Percentiles rank a stretch among this genome's conserved stretches.
Evolutionary conservation across 1,284 basidiomycete species (phyloP).

Genomic region (Cutaneotrichosporon daszewskae): DNA sequence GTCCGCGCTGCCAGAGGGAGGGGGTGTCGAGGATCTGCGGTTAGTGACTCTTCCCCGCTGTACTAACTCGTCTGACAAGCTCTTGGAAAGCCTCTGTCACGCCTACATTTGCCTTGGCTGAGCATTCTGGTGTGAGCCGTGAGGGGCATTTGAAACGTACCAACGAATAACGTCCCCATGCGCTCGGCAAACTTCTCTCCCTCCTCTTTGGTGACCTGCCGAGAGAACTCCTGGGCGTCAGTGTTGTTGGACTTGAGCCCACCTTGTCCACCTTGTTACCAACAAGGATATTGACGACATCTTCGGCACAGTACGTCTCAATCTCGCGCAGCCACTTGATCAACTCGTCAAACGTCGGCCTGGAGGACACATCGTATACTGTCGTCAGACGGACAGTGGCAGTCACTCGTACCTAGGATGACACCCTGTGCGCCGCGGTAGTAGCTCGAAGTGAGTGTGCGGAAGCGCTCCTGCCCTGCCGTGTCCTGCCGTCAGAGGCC

Average conservation of each 20-base stretch:
- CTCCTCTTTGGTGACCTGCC: constrained; percentile 76
- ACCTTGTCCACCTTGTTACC: constrained; percentile 94
- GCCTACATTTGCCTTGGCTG: constrained; percentile 77
- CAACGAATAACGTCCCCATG: constrained; percentile 78
- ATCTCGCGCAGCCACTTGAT: constrained; percentile 91
- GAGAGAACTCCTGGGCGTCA: constrained; percentile 52
- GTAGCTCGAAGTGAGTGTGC: constrained; percentile 95
- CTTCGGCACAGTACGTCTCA: constrained; percentile 80
- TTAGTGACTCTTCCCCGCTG: neutral
- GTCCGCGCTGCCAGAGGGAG: constrained; percentile 33
- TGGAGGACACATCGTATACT: constrained; percentile 89
- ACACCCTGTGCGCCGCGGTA: constrained; percentile 65
- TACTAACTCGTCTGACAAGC: constrained; percentile 60
- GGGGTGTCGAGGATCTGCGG: constrained; percentile 46
- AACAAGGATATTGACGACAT: constrained; percentile 91
- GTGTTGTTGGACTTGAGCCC: constrained; percentile 12
- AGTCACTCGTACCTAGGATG: constrained; percentile 62
- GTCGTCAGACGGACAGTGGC: neutral
- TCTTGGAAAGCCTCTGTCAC: constrained; percentile 75
- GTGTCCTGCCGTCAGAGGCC: constrained; percentile 60
- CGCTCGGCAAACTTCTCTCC: constrained; percentile 73
- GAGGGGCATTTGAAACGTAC: constrained; percentile 59
- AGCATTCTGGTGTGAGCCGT: constrained; percentile 43
- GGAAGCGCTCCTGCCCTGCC: constrained; percentile 94
- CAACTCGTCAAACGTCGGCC: constrained; percentile 85